Conservation (phyloP, 352 stramenopile species). For the Globisporangium okanoganense region DNA sequence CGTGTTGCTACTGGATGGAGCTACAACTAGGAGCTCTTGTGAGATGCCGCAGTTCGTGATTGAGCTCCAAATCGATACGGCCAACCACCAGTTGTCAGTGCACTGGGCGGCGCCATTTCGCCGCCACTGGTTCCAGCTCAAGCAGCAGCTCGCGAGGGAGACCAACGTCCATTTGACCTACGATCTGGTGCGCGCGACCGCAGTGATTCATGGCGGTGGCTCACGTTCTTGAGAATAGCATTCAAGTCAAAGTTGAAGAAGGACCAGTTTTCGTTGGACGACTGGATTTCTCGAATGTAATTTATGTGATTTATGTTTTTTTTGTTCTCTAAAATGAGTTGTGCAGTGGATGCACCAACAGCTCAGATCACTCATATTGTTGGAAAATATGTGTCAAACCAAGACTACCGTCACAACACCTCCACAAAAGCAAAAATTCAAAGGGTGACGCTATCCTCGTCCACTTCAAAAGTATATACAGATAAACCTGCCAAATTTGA, state of each 20-base stretch:
- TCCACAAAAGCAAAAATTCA: no score
- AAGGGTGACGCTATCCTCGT: no score
- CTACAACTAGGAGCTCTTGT: not conserved
- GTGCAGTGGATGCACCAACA: no score
- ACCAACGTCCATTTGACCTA: slow-evolving; percentile 16
- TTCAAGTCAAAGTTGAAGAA: no score
- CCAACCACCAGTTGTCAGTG: slow-evolving; percentile 18
- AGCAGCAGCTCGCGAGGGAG: slow-evolving; percentile 14
- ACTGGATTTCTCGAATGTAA: not conserved
- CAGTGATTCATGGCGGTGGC: not conserved
- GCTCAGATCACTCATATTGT: no score
- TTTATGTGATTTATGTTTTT: not conserved
- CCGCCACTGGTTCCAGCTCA: slow-evolving; percentile 17
- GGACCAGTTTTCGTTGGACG: no score
- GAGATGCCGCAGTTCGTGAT: slow-evolving; percentile 18
- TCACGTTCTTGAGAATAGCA: not conserved
- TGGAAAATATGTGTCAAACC: no score
- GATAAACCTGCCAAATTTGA: no score
- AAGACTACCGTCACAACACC: no score
- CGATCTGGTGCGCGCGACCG: slow-evolving; percentile 15
- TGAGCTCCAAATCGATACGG: slow-evolving; percentile 19
- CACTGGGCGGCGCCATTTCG: slow-evolving; percentile 17
- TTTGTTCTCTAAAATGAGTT: not conserved
- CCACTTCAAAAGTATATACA: no score
- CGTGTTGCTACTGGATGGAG: not conserved